Evolutionary conservation across 257 asterid species (phyloP), one percentile per base, ranked within the genome.

Genomic region (Thymus mandschuricus): DNA sequence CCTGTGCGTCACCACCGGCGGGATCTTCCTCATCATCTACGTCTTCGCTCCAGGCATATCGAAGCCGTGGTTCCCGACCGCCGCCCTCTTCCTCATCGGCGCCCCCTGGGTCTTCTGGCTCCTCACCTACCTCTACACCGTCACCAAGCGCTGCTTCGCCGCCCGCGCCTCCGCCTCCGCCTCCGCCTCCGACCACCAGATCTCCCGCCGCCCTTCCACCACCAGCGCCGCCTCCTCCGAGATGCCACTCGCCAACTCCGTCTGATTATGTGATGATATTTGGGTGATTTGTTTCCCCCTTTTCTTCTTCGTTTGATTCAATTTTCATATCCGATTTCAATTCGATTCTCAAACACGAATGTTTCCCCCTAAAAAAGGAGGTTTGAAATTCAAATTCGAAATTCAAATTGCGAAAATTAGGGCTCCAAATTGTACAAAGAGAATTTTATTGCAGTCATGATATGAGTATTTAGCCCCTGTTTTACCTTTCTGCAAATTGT

Each of bases 51-150:
- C 92, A 1, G 3, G 52, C 44, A n/a, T 54, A 21, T 88, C 97
- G 2, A 54, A 70, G 75, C 82, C 90, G 4, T 90, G 96, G 96
- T 88, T 71, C 84, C 92, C 91, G 0, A 27, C 73, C 54, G 86
- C 77, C 33, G 92, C 97, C 61, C 74, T 88, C 54, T 38, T 73
- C 72, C 85, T 90, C 75, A 85, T 90, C 74, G 92, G 84, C 70
- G 77, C 85, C 6, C 96, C 96, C 1, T 88, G 96, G 96, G 15
- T 88, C 33, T 90, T 90, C 76, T 90, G 97, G 97, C 41, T 86
- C 55, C 50, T 88, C 52, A 85, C 86, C 41, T 90, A 66, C 51
- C 0, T 84, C 11, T 90, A 90, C 83, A 67, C 89, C 34, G 78
- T 83, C 81, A 64, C 76, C 45, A 90, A 88, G 77, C 79, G 46